Conservation (phyloP, 768 basidiomycete genomes). For the Sarcodon sp. region DNA sequence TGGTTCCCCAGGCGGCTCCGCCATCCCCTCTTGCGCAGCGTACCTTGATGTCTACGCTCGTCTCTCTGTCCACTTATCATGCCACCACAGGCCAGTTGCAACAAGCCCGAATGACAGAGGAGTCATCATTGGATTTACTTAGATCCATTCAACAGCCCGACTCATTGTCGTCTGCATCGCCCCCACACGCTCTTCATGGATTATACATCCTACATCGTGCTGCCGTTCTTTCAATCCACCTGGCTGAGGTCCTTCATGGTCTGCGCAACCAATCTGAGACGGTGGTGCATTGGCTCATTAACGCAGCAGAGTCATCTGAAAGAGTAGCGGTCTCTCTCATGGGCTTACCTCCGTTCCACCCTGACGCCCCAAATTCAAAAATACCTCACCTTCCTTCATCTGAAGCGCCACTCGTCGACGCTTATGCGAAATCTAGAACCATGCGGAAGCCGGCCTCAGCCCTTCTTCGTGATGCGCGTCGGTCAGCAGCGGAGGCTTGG, state of each 20-base stretch:
- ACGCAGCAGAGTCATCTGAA: slow-evolving; percentile 58
- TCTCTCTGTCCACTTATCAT: slow-evolving; percentile 63
- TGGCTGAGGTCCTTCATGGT: slow-evolving; percentile 59
- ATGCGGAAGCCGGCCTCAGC: slow-evolving; percentile 42
- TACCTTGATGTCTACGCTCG: slow-evolving; percentile 42
- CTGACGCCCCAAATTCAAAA: slow-evolving; percentile 20
- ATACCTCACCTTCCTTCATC: slow-evolving; percentile 24
- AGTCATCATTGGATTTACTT: slow-evolving; percentile 40
- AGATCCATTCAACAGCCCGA: slow-evolving; percentile 37
- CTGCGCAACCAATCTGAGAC: slow-evolving; percentile 23
- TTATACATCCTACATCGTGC: slow-evolving; percentile 62
- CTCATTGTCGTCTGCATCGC: slow-evolving; percentile 28
- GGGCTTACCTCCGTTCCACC: slow-evolving; percentile 22
- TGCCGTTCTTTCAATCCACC: slow-evolving; percentile 60
- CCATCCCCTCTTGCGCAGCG: slow-evolving; percentile 53
- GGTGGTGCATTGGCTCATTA: slow-evolving; percentile 42
- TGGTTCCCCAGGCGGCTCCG: slow-evolving; percentile 27
- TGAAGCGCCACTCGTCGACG: slow-evolving; percentile 25
- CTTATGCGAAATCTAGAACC: slow-evolving; percentile 31
- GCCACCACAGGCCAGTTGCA: slow-evolving; percentile 42
- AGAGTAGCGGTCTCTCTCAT: slow-evolving; percentile 44
- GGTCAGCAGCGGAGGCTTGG: slow-evolving; percentile 67
- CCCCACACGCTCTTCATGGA: slow-evolving; percentile 49
- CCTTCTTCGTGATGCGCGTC: slow-evolving; percentile 55
- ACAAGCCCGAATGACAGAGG: slow-evolving; percentile 44